Base-by-base conservation (phyloP, 768 basidiomycete species). In the Tricholoma bakamatsutake region DNA sequence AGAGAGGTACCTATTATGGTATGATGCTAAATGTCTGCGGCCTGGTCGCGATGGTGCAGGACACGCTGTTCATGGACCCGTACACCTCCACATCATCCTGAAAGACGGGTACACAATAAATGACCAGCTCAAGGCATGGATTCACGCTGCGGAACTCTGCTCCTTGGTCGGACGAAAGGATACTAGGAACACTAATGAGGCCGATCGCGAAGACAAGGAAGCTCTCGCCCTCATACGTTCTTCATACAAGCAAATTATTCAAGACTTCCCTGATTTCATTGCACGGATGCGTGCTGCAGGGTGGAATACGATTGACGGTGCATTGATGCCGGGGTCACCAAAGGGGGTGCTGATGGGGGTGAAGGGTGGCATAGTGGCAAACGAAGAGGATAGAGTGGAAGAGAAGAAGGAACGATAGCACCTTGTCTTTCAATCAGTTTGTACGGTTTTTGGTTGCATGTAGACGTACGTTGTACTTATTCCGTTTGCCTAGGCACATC, bases 91-190 rank as follows among this genome's bases (percentile, higher is more conserved):
- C 57, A 73, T 83, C 40, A 73, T 73, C 60, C 69, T 87, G 56
- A 84, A 78, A 57, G 77, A 80, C 28, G 76, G 76, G 5, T 77
- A 82, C 53, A 62, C 65, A 21, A 54, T 72, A 3, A 57, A 63
- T 12, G 82, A 85, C 62, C 79, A 81, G 56, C 71, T 84, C 37
- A 78, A 77, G 54, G 83, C 80, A 2, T 87, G 85, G 84, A 58
- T 72, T 8, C 73, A 76, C 50, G 78, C 76, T 0, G 65, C 64
- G 2, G 76, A 79, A 53, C 60, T 73, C 15, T 73, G 71, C 50
- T 62, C 62, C 13, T 57, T 63, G 49, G 33, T 63, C 27, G 47
- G 52, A 27, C 59, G 55, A 17, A 47, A 52, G 37, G 49, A 24
- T 24, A 24, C 21, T 24, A 24, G 21, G 21, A 24, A 24, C 21